These are phyloP conservation scores for Grigorovia jiainica DNA, from an alignment of 805 yeast species.

Conservation along the genomic window DNA sequence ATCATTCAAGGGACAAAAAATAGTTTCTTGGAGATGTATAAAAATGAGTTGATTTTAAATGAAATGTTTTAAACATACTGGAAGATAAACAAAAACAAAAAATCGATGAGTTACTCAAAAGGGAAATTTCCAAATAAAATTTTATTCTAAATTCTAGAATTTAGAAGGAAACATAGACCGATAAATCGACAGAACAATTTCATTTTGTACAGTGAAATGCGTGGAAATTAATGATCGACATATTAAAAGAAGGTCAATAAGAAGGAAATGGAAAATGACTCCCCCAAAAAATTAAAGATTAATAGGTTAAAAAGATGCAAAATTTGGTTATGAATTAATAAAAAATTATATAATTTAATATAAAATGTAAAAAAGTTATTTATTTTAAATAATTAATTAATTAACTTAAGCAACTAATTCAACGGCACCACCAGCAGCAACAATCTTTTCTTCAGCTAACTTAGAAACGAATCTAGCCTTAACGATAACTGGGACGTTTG, in stretches of 20 bases:
- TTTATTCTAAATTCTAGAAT: too few relatives aligned
- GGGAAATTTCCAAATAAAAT: too few relatives aligned
- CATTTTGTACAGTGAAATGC: too few relatives aligned
- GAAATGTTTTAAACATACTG: too few relatives aligned
- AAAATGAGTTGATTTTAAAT: not conserved
- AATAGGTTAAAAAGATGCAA: not conserved
- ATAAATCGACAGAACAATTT: too few relatives aligned
- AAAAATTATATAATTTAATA: constrained; percentile 1
- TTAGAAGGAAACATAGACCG: too few relatives aligned
- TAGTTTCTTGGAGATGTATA: not conserved
- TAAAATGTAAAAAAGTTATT: not conserved
- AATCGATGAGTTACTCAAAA: too few relatives aligned
- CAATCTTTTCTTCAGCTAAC: constrained; percentile 99
- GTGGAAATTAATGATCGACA: too few relatives aligned
- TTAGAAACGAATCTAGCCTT: constrained; percentile 99
- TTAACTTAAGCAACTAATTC: constrained; percentile 88
- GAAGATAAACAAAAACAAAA: too few relatives aligned
- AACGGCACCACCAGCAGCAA: constrained; percentile 99
- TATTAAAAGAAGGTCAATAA: too few relatives aligned
- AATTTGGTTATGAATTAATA: not conserved
- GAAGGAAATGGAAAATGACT: too few relatives aligned
- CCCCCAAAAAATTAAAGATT: too few relatives aligned
- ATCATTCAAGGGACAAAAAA: not conserved
- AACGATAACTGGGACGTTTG: constrained; percentile 96
- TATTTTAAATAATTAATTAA: constrained; percentile 6